phyloP scores from a whole-genome alignment of 1,284 basidiomycete species.

The Farysia itapuensis region DNA sequence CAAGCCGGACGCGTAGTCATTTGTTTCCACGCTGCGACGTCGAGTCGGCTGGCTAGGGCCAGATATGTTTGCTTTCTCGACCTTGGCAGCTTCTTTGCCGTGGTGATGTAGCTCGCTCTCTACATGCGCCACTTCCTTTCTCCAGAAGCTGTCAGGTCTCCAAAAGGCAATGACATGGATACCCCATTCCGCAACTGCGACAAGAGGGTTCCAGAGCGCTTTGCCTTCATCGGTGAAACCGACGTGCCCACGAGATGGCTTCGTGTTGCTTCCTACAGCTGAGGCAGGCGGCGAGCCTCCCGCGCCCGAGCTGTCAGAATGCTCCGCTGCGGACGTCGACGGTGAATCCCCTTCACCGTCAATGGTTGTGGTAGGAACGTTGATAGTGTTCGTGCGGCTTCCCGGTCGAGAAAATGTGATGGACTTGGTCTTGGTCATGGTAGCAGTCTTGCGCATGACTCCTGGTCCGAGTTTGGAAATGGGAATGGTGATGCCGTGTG shows the following conservation, averaged over 20 bases:
- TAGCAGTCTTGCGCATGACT: slow-evolving; percentile 41
- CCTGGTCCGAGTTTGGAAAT: slow-evolving; percentile 51
- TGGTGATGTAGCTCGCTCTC: background rate
- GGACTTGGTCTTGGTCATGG: slow-evolving; percentile 23
- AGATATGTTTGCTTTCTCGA: background rate
- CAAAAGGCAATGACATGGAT: slow-evolving; percentile 37
- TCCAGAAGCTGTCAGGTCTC: slow-evolving; percentile 47
- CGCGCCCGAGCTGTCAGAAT: background rate
- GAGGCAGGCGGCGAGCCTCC: background rate
- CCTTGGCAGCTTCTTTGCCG: background rate
- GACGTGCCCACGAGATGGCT: slow-evolving; percentile 26
- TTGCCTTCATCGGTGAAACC: slow-evolving; percentile 17
- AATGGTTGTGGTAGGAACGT: background rate
- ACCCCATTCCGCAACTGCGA: slow-evolving; percentile 17
- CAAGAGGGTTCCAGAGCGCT: slow-evolving; percentile 43
- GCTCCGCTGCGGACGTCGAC: background rate
- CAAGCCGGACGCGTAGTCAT: background rate
- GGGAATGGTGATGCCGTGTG: slow-evolving; percentile 61
- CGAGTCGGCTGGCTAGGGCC: background rate
- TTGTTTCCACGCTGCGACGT: background rate
- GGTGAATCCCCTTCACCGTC: too few relatives aligned
- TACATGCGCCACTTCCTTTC: slow-evolving; percentile 19
- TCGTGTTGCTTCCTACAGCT: background rate
- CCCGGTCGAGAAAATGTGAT: slow-evolving; percentile 27
- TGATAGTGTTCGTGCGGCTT: slow-evolving; percentile 23